These are phyloP conservation scores for Tritrichomonas musculus DNA, from an alignment of 208 protist genomes.

Conservation along the genomic window DNA sequence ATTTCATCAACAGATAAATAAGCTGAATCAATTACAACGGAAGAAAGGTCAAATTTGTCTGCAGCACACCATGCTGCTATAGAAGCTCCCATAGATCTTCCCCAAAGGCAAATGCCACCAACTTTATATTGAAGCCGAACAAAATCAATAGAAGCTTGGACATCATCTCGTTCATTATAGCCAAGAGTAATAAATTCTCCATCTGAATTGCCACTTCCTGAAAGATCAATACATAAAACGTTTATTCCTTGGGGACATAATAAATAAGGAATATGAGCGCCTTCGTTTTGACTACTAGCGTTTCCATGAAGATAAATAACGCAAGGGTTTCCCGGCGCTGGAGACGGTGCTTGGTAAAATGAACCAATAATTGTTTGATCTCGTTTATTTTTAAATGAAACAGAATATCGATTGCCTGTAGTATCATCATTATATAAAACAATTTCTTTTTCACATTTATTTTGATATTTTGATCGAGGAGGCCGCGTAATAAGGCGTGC, in stretches of 20 bases:
- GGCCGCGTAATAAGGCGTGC: too few species aligned
- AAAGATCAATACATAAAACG: neutral
- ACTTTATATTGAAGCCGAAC: neutral
- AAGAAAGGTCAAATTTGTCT: neutral
- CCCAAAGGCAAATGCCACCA: neutral
- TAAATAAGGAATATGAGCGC: neutral
- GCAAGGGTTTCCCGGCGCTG: neutral
- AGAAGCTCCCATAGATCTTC: neutral
- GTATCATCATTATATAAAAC: neutral
- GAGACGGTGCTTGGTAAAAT: neutral
- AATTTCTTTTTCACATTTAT: too few species aligned
- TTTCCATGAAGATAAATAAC: conserved; percentile 4
- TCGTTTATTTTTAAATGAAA: neutral
- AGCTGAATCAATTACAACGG: neutral
- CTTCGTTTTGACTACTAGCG: neutral
- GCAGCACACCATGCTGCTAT: neutral
- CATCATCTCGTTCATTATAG: neutral
- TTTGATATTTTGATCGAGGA: too few species aligned
- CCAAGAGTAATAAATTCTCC: neutral
- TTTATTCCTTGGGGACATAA: neutral
- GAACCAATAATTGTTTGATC: neutral
- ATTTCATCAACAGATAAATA: neutral
- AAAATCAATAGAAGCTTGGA: neutral
- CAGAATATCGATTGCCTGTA: neutral
- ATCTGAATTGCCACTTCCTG: neutral